Evolutionary conservation across 2,329 filamentous ascomycete genomes (phyloP).

Genomic region (Fusarium nanum): DNA sequence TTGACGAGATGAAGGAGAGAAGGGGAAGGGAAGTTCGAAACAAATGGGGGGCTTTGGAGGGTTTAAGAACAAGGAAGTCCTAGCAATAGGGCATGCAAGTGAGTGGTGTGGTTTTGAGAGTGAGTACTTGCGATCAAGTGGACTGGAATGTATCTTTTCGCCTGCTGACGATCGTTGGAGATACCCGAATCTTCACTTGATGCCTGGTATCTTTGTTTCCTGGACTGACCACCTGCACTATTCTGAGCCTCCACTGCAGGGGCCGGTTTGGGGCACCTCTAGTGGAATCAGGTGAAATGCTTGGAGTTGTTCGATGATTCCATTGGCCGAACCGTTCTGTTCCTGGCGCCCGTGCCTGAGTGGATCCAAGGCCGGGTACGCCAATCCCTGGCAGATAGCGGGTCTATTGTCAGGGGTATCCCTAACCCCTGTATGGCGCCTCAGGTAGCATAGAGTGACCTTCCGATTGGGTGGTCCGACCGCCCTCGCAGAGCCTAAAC

Average conservation of each 20-base stretch:
- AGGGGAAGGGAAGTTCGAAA: conserved; percentile 30
- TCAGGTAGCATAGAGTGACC: conserved; percentile 7
- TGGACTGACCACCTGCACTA: conserved; percentile 8
- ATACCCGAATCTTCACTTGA: conserved; percentile 17
- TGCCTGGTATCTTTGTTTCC: conserved; percentile 29
- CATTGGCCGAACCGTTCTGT: conserved; percentile 20
- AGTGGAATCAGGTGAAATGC: conserved; percentile 26
- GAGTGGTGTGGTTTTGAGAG: conserved; percentile 10
- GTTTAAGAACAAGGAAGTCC: conserved; percentile 40
- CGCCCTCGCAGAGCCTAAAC: conserved; percentile 11
- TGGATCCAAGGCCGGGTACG: conserved; percentile 12
- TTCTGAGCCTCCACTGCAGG: conserved; percentile 38
- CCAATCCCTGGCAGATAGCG: conserved; percentile 13
- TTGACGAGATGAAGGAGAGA: conserved; percentile 43
- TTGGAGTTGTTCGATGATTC: conserved; percentile 4
- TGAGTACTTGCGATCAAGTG: conserved; percentile 8
- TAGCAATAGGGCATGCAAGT: conserved; percentile 14
- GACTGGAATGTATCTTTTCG: conserved; percentile 12
- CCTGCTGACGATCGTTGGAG: background rate
- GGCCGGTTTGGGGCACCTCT: conserved; percentile 29
- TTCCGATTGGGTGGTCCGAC: conserved; percentile 31
- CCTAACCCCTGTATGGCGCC: background rate
- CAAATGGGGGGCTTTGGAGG: conserved; percentile 32
- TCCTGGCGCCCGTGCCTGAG: conserved; percentile 24
- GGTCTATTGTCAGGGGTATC: conserved; percentile 27